Conservation (phyloP, 441 rosid genomes). For the Croton laevigatus region DNA sequence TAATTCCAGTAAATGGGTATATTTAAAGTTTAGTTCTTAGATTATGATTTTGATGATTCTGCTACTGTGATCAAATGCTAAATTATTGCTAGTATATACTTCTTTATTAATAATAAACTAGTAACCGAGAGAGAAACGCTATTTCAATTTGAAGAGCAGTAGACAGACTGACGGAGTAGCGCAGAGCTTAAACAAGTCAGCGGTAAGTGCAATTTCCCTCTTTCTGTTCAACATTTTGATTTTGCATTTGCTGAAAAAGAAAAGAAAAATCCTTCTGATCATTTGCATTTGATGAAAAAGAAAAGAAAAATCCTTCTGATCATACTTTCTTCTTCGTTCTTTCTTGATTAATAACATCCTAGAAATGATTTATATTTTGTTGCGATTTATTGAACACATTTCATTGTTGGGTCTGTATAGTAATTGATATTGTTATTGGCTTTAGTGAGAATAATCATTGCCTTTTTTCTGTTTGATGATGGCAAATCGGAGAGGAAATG, state of each 20-base stretch:
- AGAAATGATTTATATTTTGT: too few species aligned
- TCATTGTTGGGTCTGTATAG: neutral
- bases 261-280: too few species aligned
- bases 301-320: neutral
- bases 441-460: neutral
- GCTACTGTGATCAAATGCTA: neutral
- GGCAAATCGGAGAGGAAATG: neutral
- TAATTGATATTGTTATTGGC: neutral
- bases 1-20: neutral
- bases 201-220: neutral
- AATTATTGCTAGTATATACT: neutral
- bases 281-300: too few species aligned
- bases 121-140: too few species aligned
- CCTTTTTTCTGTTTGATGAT: neutral
- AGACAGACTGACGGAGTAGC: neutral
- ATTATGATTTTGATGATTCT: neutral
- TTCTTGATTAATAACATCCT: too few species aligned
- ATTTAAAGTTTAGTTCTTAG: neutral
- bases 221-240: neutral
- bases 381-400: too few species aligned
- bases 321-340: too few species aligned
- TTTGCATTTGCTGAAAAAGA: too few species aligned
- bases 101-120: neutral
- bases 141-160: neutral
- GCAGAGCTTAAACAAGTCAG: neutral